phyloP scores from a whole-genome alignment of 495 filamentous ascomycete species.

The Aspergillus mulundensis region DNA sequence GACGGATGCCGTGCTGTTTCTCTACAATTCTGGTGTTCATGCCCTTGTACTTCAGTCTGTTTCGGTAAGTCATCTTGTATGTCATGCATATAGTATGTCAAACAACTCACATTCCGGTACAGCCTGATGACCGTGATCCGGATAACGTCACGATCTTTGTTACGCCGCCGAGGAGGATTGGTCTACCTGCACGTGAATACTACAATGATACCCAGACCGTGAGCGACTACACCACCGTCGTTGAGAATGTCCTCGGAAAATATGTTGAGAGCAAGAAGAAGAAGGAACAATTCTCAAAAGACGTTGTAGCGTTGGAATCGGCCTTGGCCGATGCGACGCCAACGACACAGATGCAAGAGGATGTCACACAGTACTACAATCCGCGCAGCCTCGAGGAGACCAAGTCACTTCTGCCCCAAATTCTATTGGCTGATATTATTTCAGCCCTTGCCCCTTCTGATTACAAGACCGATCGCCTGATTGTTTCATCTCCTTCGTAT shows the following conservation, averaged over 20 bases:
- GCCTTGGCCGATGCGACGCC: conserved; percentile 58
- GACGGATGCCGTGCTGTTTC: conserved; percentile 49
- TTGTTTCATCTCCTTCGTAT: conserved; percentile 57
- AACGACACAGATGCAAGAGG: conserved; percentile 51
- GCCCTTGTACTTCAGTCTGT: conserved; percentile 45
- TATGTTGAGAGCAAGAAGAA: conserved; percentile 23
- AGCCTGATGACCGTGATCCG: conserved; percentile 62
- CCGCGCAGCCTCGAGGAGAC: conserved; percentile 51
- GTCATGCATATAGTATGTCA: neutral
- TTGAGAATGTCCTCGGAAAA: conserved; percentile 40
- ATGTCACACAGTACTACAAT: conserved; percentile 60
- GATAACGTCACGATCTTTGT: conserved; percentile 57
- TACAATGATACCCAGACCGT: conserved; percentile 56
- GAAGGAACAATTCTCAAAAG: conserved; percentile 30
- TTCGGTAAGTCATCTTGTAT: conserved; percentile 37
- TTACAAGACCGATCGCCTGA: conserved; percentile 47
- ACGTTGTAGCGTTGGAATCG: conserved; percentile 56
- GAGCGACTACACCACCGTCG: conserved; percentile 46
- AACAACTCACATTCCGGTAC: neutral
- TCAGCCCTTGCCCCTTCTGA: conserved; percentile 47
- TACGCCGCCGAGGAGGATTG: conserved; percentile 48
- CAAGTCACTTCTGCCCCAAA: conserved; percentile 47
- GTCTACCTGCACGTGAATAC: conserved; percentile 61
- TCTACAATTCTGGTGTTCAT: conserved; percentile 48
- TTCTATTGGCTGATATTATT: conserved; percentile 52